Evolutionary conservation across 1,284 basidiomycete species (phyloP).

Genomic region (Gomphus bonarii): DNA sequence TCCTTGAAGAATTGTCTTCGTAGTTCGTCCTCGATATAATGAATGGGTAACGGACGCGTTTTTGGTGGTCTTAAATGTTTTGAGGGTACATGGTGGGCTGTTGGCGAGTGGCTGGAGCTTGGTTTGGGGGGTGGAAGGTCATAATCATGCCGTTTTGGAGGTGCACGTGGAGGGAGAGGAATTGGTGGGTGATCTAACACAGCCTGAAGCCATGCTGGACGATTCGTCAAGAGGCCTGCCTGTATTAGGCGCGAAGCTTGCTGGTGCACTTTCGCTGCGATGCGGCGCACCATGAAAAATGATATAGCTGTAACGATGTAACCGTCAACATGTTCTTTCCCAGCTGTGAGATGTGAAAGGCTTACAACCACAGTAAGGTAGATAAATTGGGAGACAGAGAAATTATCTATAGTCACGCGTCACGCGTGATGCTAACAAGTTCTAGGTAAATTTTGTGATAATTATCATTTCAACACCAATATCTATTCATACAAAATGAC

Average conservation of each 20-base stretch:
- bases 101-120: slow-evolving; percentile 4
- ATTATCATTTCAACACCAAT: too few species aligned
- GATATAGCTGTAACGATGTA: not conserved
- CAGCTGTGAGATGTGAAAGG: not conserved
- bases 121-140: slow-evolving; percentile 27
- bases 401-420: not conserved
- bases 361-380: not conserved
- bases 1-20: slow-evolving; percentile 90
- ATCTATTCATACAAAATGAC: too few species aligned
- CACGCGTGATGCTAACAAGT: not conserved
- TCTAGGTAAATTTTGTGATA: too few species aligned
- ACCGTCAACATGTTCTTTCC: not conserved
- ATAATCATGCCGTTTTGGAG: slow-evolving; percentile 43
- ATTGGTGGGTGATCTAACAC: slow-evolving; percentile 84
- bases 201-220: slow-evolving; percentile 82
- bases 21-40: slow-evolving; percentile 80
- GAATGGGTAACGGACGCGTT: slow-evolving; percentile 51
- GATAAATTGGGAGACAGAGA: not conserved
- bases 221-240: slow-evolving; percentile 52
- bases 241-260: slow-evolving; percentile 78
- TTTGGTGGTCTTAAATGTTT: slow-evolving; percentile 36
- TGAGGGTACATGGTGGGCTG: slow-evolving; percentile 20
- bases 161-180: slow-evolving; percentile 68
- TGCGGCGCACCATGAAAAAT: slow-evolving; percentile 64
- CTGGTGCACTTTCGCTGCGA: slow-evolving; percentile 84